A percentile compares a stretch with the other conserved stretches of the same genome.
These are phyloP conservation scores for Cornus florida DNA, from an alignment of 148 eudicot species.

Conservation along the genomic window DNA sequence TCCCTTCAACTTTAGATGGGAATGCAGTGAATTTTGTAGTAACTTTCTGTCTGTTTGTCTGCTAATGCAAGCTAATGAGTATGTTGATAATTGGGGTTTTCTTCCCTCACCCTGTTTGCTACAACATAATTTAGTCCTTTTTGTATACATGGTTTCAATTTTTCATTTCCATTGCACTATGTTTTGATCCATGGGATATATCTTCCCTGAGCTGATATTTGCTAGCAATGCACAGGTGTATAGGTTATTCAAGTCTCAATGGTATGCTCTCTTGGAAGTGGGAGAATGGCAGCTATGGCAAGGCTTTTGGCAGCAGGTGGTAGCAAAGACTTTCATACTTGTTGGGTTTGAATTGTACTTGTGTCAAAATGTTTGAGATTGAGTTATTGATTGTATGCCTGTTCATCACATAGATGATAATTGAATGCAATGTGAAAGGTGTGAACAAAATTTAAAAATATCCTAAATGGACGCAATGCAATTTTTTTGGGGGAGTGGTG, in stretches of 20 bases:
- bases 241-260: slow-evolving; percentile 24
- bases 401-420: not conserved
- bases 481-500: not conserved
- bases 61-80: not conserved
- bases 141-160: not conserved
- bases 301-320: slow-evolving; percentile 60
- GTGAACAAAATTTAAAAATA: too few relatives aligned
- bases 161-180: not conserved
- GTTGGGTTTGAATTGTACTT: not conserved
- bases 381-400: not conserved
- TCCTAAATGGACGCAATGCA: not conserved
- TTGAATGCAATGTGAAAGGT: too few relatives aligned
- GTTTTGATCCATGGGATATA: not conserved
- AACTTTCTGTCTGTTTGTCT: not conserved
- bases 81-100: not conserved
- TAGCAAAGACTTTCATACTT: slow-evolving; percentile 12
- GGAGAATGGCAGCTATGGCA: slow-evolving; percentile 65
- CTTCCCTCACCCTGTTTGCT: not conserved
- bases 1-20: not conserved
- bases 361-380: slow-evolving; percentile 3
- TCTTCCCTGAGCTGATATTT: slow-evolving; percentile 14
- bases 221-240: slow-evolving; percentile 15
- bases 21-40: not conserved
- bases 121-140: not conserved
- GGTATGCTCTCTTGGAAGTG: slow-evolving; percentile 56